Base-by-base conservation (phyloP, 2,329 filamentous ascomycete genomes). In the Cercospora sp. region DNA sequence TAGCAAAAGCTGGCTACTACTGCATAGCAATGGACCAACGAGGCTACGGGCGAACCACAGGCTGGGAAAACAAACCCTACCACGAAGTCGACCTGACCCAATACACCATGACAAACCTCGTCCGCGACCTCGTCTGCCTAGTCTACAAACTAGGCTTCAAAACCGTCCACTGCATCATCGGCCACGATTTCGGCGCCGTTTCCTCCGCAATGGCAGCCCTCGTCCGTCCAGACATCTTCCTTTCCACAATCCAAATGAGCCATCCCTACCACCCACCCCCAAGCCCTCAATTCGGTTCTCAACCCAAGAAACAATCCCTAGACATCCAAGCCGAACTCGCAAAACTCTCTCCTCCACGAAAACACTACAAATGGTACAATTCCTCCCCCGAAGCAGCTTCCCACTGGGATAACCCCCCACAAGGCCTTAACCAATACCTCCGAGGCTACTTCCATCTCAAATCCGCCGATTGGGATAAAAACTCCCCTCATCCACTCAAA, bases 341-440 rank as follows among this genome's bases (percentile, higher is more conserved):
- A 0, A 79, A 80, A 48, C 81, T 89, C 1, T 76, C 81, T 1
- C 82, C 85, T n/a, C 87, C 88, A 0, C 75, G 87, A 8, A 91
- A 91, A 75, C 89, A 91, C 75, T 91, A 91, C 81, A 89, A 90
- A 77, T 89, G 85, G 85, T 90, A 88, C 77, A 89, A 88, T 72
- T 85, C 86, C 2, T 84, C 82, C 2, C 60, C 81, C 0, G 67
- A 75, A 1, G 87, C 87, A 0, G 81, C 81, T 0, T 36, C 68
- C 2, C 81, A 87, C 33, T 86, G 85, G 84, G 75, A 79, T 23
- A 73, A 80, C 30, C 82, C 84, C 0, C 73, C 79, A 0, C 83
- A 86, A 67, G 85, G 87, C 2, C 80, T 91, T 12, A 81, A 84
- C n/a, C 76, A 77, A 0, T 91, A 90, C 69, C 80, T 91, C 1